A percentile compares a stretch with the other conserved stretches of the same genome.
phyloP scores from a whole-genome alignment of 2,329 filamentous ascomycete species.

The Colletotrichum sp. region DNA sequence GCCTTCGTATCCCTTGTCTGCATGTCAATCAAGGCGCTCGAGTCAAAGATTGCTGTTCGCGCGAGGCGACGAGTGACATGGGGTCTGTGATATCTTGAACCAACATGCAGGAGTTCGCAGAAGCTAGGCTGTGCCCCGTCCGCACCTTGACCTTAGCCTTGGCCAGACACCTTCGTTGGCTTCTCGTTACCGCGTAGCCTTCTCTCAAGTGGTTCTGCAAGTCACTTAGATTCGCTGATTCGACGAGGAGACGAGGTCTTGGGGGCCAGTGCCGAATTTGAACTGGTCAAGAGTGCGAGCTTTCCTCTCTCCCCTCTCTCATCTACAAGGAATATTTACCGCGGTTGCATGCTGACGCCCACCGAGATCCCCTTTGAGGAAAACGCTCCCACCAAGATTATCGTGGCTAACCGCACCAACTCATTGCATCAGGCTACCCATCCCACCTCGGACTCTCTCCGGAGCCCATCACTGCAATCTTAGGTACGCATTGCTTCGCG shows the following conservation, averaged over 20 bases:
- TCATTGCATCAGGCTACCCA: background rate
- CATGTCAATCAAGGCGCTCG: background rate
- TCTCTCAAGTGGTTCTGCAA: background rate
- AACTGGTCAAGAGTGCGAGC: background rate
- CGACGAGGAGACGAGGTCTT: background rate
- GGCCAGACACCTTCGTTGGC: background rate
- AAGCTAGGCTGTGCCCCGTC: background rate
- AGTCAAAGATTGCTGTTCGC: background rate
- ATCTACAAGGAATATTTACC: background rate
- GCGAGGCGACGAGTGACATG: background rate
- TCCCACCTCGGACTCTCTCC: background rate
- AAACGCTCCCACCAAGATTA: background rate
- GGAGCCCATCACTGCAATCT: background rate
- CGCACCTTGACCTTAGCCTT: background rate
- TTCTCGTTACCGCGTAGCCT: background rate
- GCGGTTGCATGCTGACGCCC: background rate
- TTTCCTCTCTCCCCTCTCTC: background rate
- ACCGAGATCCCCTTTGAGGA: background rate
- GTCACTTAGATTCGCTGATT: background rate
- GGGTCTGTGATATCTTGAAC: background rate
- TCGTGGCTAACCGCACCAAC: background rate
- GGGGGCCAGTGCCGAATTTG: background rate
- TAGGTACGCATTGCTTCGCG: background rate
- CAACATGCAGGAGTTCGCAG: background rate
- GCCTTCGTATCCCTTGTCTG: background rate